Base-by-base conservation (phyloP, 2,329 filamentous ascomycete genomes). In the Ascomycota sp. region DNA sequence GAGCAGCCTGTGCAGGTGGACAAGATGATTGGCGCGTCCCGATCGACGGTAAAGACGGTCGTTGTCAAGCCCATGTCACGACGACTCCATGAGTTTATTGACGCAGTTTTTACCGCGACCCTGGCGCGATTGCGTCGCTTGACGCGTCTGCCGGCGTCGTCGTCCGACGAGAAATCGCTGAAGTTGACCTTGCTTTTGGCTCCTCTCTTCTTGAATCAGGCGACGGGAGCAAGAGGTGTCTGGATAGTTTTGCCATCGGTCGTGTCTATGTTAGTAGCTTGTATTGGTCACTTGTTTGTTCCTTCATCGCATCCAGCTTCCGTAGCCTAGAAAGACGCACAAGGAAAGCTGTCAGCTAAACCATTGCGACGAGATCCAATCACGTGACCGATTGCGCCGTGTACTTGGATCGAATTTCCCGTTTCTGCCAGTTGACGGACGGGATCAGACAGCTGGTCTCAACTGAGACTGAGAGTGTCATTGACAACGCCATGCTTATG, bases 171-270 rank as follows among this genome's bases (percentile, higher is more conserved):
- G 24, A 71, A 77, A 47, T 69, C 59, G 35, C 85, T 72, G 31
- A 85, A 59, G 44, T 74, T 83, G 29, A 73, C 65, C 46, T 80
- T 85, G 36, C 65, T 67, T 48, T 83, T 91, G 44, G 67, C 66
- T 39, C 70, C 65, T 48, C 85, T 71, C 52, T 89, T 92, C 52
- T 92, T 94, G 66, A 94, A 94, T 30, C 79, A 52, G 10, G 75
- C 66, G 9, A 74, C 61, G 1, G 69, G 65, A 2, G 55, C 56
- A 20, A 4, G 15, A 17, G 15, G 3, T 17, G 4, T 17, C 15
- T 17, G 15, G 15, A 17, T 17, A 17, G 15, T 17, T 17, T 3
- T 4, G 15, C 15, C 4, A 17, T 17, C 15, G 15, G 24, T 25
- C 10, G 25, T 13, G 30, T 17, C 20, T 20, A 29, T 8, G 25